Conservation (phyloP, 228 moss, liverwort and hornwort genomes). For the Sphagnum fallax region DNA sequence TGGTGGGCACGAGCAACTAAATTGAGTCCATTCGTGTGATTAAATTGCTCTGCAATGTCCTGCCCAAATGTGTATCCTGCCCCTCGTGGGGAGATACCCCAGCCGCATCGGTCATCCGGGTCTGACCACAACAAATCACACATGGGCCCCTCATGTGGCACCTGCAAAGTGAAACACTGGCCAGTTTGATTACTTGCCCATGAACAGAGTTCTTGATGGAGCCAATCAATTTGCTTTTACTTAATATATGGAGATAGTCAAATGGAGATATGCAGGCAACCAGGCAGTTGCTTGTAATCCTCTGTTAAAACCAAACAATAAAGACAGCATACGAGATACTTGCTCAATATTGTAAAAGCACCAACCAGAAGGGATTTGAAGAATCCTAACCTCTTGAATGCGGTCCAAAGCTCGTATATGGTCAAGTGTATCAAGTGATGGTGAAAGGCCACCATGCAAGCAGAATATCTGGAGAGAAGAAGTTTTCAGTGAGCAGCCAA, state of each 20-base stretch:
- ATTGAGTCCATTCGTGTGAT: constrained; percentile 94
- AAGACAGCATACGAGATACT: too few relatives aligned
- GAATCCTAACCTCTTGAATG: constrained; percentile 72
- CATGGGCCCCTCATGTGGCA: constrained; percentile 99
- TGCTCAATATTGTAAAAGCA: too few relatives aligned
- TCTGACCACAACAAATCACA: constrained; percentile 99
- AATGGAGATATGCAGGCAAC: too few relatives aligned
- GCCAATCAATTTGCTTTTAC: too few relatives aligned
- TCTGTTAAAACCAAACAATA: too few relatives aligned
- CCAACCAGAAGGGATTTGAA: too few relatives aligned
- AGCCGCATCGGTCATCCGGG: constrained; percentile 98
- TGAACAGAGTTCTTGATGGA: too few relatives aligned
- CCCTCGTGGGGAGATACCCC: constrained; percentile 99
- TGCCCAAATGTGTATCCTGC: constrained; percentile 99
- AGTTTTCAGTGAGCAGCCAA: too few relatives aligned
- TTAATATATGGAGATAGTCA: too few relatives aligned
- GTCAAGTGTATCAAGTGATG: constrained; percentile 95
- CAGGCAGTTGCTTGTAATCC: too few relatives aligned
- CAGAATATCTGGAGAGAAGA: constrained; percentile 74
- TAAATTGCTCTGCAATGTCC: constrained; percentile 99
- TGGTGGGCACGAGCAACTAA: constrained; percentile 99
- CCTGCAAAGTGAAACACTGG: constrained; percentile 15
- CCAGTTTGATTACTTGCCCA: too few relatives aligned
- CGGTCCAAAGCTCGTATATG: constrained; percentile 99
- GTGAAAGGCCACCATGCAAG: constrained; percentile 97